Percentiles rank a stretch among this genome's conserved stretches.
These are phyloP conservation scores for Ustilaginoidea virens DNA, from an alignment of 2,329 filamentous ascomycete genomes.

Conservation along the genomic window DNA sequence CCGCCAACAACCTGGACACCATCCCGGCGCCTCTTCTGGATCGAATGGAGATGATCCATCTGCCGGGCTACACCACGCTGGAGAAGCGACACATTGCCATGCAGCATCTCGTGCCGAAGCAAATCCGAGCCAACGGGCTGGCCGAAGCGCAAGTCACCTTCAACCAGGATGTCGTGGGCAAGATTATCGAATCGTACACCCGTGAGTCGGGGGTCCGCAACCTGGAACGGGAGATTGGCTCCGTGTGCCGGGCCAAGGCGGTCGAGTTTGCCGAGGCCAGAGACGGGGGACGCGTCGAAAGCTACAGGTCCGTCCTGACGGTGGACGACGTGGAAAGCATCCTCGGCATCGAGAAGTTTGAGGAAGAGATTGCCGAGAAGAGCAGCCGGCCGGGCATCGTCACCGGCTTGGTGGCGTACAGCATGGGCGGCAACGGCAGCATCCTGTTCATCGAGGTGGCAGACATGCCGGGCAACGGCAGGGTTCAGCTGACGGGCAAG, in stretches of 20 bases:
- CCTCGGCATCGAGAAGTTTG: slow-evolving; percentile 81
- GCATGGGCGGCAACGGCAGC: slow-evolving; percentile 78
- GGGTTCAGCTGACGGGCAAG: slow-evolving; percentile 90
- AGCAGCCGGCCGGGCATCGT: slow-evolving; percentile 76
- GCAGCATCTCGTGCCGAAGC: slow-evolving; percentile 90
- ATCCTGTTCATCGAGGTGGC: slow-evolving; percentile 98
- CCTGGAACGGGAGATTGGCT: slow-evolving; percentile 86
- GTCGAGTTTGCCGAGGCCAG: slow-evolving; percentile 88
- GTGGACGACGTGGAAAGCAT: slow-evolving; percentile 78
- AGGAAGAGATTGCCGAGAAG: slow-evolving; percentile 89
- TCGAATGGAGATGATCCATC: slow-evolving; percentile 89
- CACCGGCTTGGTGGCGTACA: slow-evolving; percentile 90
- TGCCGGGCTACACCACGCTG: slow-evolving; percentile 90
- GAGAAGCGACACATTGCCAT: slow-evolving; percentile 94
- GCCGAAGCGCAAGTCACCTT: slow-evolving; percentile 59
- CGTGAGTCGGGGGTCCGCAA: slow-evolving; percentile 93
- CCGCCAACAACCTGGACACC: slow-evolving; percentile 85
- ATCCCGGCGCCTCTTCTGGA: slow-evolving; percentile 90
- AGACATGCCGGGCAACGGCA: slow-evolving; percentile 86
- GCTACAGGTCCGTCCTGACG: slow-evolving; percentile 60
- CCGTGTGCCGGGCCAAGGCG: slow-evolving; percentile 86
- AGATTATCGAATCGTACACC: slow-evolving; percentile 92
- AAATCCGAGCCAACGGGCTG: slow-evolving; percentile 81
- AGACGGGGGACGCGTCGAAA: slow-evolving; percentile 50
- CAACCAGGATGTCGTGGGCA: slow-evolving; percentile 72